These are phyloP conservation scores for Sporopachydermia lactativora DNA, from an alignment of 805 yeast genomes.

Conservation along the genomic window DNA sequence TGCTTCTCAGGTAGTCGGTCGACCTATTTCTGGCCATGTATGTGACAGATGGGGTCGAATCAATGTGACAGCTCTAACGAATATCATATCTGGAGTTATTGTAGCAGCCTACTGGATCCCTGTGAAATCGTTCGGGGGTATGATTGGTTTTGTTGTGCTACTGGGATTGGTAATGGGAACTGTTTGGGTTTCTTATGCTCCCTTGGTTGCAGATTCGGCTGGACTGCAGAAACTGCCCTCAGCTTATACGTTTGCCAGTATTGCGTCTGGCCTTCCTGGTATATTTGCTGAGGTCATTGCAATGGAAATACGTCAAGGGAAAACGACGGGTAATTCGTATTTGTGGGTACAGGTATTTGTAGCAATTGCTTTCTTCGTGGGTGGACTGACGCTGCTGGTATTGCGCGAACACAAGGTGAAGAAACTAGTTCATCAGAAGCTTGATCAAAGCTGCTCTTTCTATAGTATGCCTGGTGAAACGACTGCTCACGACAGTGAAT, in stretches of 20 bases:
- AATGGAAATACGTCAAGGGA: slow-evolving; percentile 26
- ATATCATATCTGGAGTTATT: slow-evolving; percentile 23
- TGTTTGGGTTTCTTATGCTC: slow-evolving; percentile 25
- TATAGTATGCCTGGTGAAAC: no score
- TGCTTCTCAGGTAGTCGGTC: slow-evolving; percentile 32
- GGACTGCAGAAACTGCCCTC: slow-evolving; percentile 24
- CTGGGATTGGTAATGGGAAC: slow-evolving; percentile 34
- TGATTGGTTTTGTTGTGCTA: slow-evolving; percentile 25
- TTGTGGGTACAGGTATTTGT: not conserved
- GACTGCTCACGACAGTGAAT: no score
- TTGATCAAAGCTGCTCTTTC: no score
- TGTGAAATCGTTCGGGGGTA: slow-evolving; percentile 24
- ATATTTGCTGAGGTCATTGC: slow-evolving; percentile 42
- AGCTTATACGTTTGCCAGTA: slow-evolving; percentile 24
- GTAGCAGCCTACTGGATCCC: slow-evolving; percentile 37
- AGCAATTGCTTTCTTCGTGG: not conserved
- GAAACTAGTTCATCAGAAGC: not conserved
- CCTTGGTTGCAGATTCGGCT: slow-evolving; percentile 27
- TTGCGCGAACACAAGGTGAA: slow-evolving; percentile 1
- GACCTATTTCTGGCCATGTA: slow-evolving; percentile 31
- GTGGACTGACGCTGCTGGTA: not conserved
- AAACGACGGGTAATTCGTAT: not conserved
- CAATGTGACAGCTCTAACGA: slow-evolving; percentile 26
- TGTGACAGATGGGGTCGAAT: slow-evolving; percentile 34
- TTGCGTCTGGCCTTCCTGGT: slow-evolving; percentile 19